Conservation (phyloP, 768 basidiomycete genomes). For the Lactifluus pinguis region DNA sequence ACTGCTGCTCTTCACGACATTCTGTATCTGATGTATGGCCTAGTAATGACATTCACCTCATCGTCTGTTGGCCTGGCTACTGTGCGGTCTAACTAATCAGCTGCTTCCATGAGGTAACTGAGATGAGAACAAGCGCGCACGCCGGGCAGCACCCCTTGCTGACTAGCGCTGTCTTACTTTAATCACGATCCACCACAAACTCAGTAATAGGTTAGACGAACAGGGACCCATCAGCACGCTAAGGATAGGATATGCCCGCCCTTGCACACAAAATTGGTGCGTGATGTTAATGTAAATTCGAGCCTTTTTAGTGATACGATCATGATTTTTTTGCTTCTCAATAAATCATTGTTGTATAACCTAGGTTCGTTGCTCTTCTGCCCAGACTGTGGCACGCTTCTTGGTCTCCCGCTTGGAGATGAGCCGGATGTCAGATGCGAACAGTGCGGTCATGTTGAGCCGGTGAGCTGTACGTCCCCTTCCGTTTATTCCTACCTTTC, state of each 20-base stretch:
- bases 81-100: no score
- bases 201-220: no score
- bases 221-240: background rate
- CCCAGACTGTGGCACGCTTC: constrained; percentile 83
- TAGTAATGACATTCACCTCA: no score
- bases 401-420: constrained; percentile 69
- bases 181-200: no score
- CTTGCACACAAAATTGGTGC: constrained; percentile 43
- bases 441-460: constrained; percentile 81
- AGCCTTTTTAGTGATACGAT: background rate
- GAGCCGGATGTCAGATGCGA: constrained; percentile 74
- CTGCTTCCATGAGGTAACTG: no score
- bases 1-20: no score
- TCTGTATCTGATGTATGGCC: no score
- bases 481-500: background rate
- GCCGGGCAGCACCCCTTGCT: no score
- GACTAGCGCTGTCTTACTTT: no score
- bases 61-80: no score
- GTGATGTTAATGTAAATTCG: constrained; percentile 14
- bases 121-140: no score
- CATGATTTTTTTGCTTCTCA: background rate
- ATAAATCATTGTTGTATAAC: background rate
- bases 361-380: constrained; percentile 91
- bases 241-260: constrained; percentile 1
- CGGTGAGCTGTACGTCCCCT: constrained; percentile 70